phyloP scores from a whole-genome alignment of 1,139 yeast species.

The Saccharomycopsis phalli region DNA sequence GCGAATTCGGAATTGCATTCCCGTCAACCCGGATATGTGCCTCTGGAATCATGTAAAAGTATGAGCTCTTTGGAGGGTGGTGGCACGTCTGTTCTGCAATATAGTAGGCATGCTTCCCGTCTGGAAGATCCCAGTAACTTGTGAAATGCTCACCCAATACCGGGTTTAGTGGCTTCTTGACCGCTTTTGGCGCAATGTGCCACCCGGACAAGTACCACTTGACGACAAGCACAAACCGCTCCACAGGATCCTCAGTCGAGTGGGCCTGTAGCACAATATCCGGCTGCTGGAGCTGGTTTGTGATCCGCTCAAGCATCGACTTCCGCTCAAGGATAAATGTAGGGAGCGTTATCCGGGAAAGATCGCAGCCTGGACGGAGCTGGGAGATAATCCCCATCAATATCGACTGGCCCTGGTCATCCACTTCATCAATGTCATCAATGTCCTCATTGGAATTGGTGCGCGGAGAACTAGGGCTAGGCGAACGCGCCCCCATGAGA shows the following conservation, averaged over 20 bases:
- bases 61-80: slow-evolving; percentile 97
- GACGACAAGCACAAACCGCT: slow-evolving; percentile 64
- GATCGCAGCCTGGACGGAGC: slow-evolving; percentile 85
- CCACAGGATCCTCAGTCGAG: slow-evolving; percentile 42
- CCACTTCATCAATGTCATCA: slow-evolving; percentile 85
- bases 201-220: slow-evolving; percentile 92
- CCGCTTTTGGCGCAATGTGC: slow-evolving; percentile 98
- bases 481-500: slow-evolving; percentile 6
- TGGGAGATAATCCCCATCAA: slow-evolving; percentile 82
- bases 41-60: slow-evolving; percentile 80
- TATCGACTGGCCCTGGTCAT: slow-evolving; percentile 80
- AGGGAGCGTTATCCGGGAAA: slow-evolving; percentile 84
- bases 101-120: slow-evolving; percentile 65
- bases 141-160: slow-evolving; percentile 84
- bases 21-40: slow-evolving; percentile 83
- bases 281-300: slow-evolving; percentile 84
- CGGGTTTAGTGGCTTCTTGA: slow-evolving; percentile 92
- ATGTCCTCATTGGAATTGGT: slow-evolving; percentile 3
- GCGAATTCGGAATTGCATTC: slow-evolving; percentile 74
- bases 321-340: slow-evolving; percentile 91
- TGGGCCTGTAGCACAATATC: slow-evolving; percentile 66
- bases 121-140: slow-evolving; percentile 86
- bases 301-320: slow-evolving; percentile 91
- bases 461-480: slow-evolving; percentile 7
- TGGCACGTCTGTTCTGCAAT: slow-evolving; percentile 92